phyloP scores from a whole-genome alignment of 2,329 filamentous ascomycete species.

The Cladophialophora psammophila region DNA sequence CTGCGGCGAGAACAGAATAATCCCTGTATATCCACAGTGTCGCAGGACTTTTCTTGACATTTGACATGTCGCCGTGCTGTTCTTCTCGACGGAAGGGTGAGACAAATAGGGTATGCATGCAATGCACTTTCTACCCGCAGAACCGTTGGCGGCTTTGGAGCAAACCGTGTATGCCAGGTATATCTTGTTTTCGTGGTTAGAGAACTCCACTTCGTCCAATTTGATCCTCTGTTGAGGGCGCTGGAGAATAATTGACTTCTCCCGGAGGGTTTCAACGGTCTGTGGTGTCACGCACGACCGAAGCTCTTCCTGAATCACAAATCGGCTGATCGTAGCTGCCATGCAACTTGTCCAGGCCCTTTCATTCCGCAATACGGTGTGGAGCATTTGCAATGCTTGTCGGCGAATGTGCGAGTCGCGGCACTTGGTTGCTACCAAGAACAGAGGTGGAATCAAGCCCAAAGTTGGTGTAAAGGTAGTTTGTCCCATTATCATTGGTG shows the following conservation, averaged over 20 bases:
- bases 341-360: slow-evolving; percentile 12
- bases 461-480: not conserved
- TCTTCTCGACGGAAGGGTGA: slow-evolving; percentile 6
- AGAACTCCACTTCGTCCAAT: slow-evolving; percentile 5
- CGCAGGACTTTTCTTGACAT: slow-evolving; percentile 12
- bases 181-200: not conserved
- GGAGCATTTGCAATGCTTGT: not conserved
- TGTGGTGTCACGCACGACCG: not conserved
- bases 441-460: not conserved
- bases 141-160: not conserved
- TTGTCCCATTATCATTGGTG: not conserved
- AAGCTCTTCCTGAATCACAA: slow-evolving; percentile 2
- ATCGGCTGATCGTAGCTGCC: slow-evolving; percentile 1
- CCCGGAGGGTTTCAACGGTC: not conserved
- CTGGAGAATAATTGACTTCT: not conserved
- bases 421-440: not conserved
- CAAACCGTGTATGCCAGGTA: slow-evolving; percentile 7
- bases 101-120: not conserved
- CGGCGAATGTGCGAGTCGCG: not conserved
- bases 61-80: not conserved
- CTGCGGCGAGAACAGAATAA: slow-evolving; percentile 4
- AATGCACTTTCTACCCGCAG: not conserved
- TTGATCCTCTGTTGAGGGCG: not conserved
- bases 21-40: slow-evolving; percentile 7
- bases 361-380: not conserved